A percentile compares a stretch with the other conserved stretches of the same genome.
Conservation (phyloP, 192 early-diverging fungal genomes). For the Mortierella antarctica region DNA sequence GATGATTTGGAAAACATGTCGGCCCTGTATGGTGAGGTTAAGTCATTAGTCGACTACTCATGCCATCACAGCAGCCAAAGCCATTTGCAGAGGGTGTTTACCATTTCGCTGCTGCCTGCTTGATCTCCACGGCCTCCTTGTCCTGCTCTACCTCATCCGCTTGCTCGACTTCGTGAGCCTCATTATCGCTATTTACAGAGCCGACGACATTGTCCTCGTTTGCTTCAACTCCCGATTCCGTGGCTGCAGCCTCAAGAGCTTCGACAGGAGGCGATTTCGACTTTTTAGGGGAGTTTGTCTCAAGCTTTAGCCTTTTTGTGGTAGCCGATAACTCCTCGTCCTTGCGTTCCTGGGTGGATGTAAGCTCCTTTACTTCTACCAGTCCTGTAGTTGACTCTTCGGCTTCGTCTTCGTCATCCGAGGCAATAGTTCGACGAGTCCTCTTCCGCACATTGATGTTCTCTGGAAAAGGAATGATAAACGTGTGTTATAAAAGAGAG, state of each 20-base stretch:
- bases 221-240: conserved; percentile 1
- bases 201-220: not conserved
- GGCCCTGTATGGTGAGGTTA: conserved; percentile 1
- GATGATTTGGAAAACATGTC: conserved; percentile 48
- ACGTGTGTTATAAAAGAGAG: not conserved
- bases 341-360: conserved; percentile 24
- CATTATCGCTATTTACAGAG: conserved; percentile 6
- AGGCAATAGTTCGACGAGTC: conserved; percentile 16
- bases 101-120: conserved; percentile 42
- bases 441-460: conserved; percentile 20
- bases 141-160: conserved; percentile 44
- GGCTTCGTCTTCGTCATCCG: conserved; percentile 30
- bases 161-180: not conserved
- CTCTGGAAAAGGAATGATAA: not conserved
- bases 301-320: conserved; percentile 33
- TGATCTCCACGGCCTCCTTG: conserved; percentile 38
- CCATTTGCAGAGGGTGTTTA: not conserved
- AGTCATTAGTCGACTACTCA: too few relatives aligned
- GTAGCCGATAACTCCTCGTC: conserved; percentile 22
- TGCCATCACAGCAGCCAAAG: too few relatives aligned
- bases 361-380: not conserved
- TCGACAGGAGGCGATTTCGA: not conserved
- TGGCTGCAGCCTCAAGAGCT: not conserved
- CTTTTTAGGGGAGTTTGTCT: conserved; percentile 27
- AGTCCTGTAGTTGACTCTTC: not conserved